Conservation (phyloP, 495 filamentous ascomycete genomes). For the Neurospora hispaniola region DNA sequence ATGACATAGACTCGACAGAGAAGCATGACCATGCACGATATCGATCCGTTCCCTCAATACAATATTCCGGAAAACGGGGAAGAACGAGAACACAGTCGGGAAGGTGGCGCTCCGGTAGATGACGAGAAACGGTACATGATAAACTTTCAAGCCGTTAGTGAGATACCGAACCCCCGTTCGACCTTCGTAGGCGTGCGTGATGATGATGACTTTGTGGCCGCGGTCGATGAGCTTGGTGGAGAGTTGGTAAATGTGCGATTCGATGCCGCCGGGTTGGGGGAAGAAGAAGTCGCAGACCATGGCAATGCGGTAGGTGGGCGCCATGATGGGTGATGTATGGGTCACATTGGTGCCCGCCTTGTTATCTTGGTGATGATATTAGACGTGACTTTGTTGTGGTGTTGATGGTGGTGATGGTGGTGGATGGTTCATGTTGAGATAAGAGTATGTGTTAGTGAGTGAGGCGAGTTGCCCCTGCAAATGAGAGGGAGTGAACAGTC, state of each 20-base stretch:
- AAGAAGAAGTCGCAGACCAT: constrained; percentile 99
- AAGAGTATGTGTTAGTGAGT: background rate
- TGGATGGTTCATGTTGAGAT: background rate
- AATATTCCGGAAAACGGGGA: constrained; percentile 93
- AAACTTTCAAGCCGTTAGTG: constrained; percentile 96
- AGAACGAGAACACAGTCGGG: constrained; percentile 96
- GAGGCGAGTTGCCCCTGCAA: background rate
- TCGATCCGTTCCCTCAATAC: constrained; percentile 86
- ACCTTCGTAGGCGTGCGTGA: constrained; percentile 91
- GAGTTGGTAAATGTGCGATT: constrained; percentile 97
- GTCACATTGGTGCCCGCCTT: background rate
- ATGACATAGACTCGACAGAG: constrained; percentile 82
- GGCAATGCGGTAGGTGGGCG: constrained; percentile 49
- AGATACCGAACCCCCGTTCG: constrained; percentile 92
- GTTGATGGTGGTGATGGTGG: background rate
- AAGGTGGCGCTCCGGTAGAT: constrained; percentile 94
- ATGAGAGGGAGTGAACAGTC: background rate
- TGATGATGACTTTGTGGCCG: constrained; percentile 94
- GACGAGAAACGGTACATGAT: constrained; percentile 90
- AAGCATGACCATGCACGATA: constrained; percentile 94
- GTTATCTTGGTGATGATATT: background rate
- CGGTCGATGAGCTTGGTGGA: constrained; percentile 93
- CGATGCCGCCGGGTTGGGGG: constrained; percentile 89
- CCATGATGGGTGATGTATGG: constrained; percentile 30
- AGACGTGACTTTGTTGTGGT: background rate